Evolutionary conservation across 495 filamentous ascomycete species (phyloP), one percentile per base, ranked within the genome.

Genomic region (Cudoniella acicularis): DNA sequence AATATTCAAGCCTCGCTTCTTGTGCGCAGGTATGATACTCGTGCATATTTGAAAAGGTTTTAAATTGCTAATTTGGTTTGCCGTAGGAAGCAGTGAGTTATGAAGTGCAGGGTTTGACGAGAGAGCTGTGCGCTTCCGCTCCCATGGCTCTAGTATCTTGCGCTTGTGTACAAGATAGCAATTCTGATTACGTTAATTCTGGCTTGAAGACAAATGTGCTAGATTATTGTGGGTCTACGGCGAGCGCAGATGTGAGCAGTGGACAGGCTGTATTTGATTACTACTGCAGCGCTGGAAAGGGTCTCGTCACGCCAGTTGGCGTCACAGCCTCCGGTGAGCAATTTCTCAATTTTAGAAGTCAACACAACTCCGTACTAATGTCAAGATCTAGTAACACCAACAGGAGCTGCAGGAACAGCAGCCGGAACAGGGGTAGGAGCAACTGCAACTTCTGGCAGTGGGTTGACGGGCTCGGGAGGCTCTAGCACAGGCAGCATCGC

Each of bases 281-380:
- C 24, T 82, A 80, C 47, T 82, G 79, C 57, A 76, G 67, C 54
- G 79, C 77, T 11, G 79, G 73, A 10, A 69, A 67, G 20, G 74
- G 67, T 1, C 47, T 74, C 26, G 67, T 74, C 0, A 71, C 62
- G 0, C 64, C 73, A 10, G 61, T 57, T 2, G 74, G 74, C 1
- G 63, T 80, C 10, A 73, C 72, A 10, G 67, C 67, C 24, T 74
- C 75, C 6, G 65, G 72, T 64, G 41, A 57, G 54, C 22, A 8
- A 6, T 3, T 25, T 13, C 8, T 23, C 10, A 10, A 24, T 21
- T 25, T 26, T n/a, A 26, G 48, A 2, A 23, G n/a, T n/a, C 20
- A 26, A 26, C 11, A 10, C 23, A 25, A 25, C 8, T 17, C 11
- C 4, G 11, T 6, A 46, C 11, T 16, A n/a, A 46, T 6, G n/a